Conservation (phyloP, 2,329 filamentous ascomycete species). For the Aspergillus arachidicola region DNA sequence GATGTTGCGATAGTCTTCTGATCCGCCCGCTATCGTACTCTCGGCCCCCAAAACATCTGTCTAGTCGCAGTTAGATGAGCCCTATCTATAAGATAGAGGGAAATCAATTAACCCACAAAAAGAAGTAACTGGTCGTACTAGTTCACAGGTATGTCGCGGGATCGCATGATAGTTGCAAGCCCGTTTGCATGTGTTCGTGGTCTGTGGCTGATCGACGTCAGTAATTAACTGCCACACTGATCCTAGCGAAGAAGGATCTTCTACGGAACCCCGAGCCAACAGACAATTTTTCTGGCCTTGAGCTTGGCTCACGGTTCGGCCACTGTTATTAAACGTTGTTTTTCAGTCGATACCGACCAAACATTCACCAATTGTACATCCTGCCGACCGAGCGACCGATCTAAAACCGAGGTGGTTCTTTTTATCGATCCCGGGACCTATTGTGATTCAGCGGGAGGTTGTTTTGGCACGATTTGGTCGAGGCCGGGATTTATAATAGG, state of each 20-base stretch:
- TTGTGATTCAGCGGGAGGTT: background rate
- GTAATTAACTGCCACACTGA: constrained; percentile 2
- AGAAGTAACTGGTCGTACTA: background rate
- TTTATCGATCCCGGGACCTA: background rate
- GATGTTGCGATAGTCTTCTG: constrained; percentile 17
- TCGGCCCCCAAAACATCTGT: constrained; percentile 1
- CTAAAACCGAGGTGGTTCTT: background rate
- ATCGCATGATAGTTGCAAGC: background rate
- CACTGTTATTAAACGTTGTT: constrained; percentile 1
- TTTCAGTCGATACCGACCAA: background rate
- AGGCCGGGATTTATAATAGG: background rate
- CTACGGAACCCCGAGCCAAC: constrained; percentile 4
- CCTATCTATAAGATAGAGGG: constrained; percentile 3
- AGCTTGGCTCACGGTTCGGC: constrained; percentile 3
- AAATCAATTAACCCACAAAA: background rate
- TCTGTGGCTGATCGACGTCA: constrained; percentile 18
- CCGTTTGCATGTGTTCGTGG: background rate
- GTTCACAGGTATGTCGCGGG: constrained; percentile 10
- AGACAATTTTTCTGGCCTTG: constrained; percentile 6
- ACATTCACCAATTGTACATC: background rate
- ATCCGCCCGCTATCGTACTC: constrained; percentile 7
- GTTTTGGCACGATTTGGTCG: background rate
- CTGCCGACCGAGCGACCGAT: background rate
- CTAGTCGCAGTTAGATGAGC: constrained; percentile 13
- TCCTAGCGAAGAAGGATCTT: constrained; percentile 7